phyloP scores from a whole-genome alignment of 106 monocot species.

The Allium fistulosum region DNA sequence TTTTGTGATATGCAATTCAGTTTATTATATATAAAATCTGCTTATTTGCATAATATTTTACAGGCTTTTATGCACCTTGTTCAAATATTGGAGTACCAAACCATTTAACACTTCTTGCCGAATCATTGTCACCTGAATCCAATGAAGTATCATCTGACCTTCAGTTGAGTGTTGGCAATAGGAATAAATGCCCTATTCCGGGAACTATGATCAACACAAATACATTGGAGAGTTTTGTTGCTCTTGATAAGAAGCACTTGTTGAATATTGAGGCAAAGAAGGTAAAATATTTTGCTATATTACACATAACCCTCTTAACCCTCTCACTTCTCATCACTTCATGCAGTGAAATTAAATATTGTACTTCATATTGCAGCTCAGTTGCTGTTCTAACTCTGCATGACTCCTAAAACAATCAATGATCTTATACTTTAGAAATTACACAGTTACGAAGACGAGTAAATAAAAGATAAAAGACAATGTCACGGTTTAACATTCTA shows the following conservation, averaged over 20 bases:
- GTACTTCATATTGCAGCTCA: too few species aligned
- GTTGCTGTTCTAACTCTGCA: too few species aligned
- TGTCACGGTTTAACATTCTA: background rate
- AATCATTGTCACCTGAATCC: conserved; percentile 47
- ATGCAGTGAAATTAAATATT: too few species aligned
- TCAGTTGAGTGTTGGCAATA: conserved; percentile 27
- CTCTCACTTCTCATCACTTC: too few species aligned
- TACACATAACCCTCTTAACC: too few species aligned
- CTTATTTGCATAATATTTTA: too few species aligned
- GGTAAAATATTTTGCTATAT: conserved; percentile 20
- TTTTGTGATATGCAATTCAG: too few species aligned
- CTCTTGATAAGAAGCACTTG: conserved; percentile 50
- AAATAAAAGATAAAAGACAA: background rate
- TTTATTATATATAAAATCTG: too few species aligned
- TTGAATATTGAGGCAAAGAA: conserved; percentile 73
- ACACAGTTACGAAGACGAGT: background rate
- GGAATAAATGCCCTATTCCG: conserved; percentile 82
- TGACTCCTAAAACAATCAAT: too few species aligned
- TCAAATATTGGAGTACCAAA: conserved; percentile 50
- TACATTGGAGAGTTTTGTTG: conserved; percentile 60
- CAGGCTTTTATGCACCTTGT: conserved; percentile 84
- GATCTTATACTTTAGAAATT: too few species aligned
- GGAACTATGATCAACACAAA: conserved; percentile 87
- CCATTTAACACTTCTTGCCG: conserved; percentile 43
- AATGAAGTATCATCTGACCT: conserved; percentile 7